Evolutionary conservation across 2,329 filamentous ascomycete genomes (phyloP), one percentile per base, ranked within the genome.

Genomic region (Fusarium continuum): DNA sequence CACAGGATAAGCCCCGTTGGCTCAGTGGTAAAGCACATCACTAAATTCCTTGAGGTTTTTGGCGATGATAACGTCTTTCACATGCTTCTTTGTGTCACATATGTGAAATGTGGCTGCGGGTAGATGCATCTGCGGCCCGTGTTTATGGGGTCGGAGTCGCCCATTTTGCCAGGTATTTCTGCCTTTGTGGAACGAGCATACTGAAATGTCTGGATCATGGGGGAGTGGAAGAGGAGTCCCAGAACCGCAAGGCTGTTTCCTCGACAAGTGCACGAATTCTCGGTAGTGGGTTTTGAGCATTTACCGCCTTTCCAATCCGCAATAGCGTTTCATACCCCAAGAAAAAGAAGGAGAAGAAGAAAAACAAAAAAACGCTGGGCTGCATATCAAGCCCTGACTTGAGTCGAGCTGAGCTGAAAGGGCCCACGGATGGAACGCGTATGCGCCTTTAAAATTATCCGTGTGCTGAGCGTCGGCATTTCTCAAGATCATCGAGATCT

Each of bases 1-100:
- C 49, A 22, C 49, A 48, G 4, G 23, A 46, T 3, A 45, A 57
- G 72, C 71, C 72, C 68, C 64, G 69, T 72, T 75, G 72, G 72
- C 72, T 74, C 63, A 75, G 73, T 72, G 73, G 73, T 75, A 74
- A 66, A 74, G 72, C 72, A 71, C 71, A 63, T 74, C 72, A 74
- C 72, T 75, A 73, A n/a, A n/a, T n/a, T n/a, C n/a, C n/a, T n/a
- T n/a, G 8, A 17, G 16, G n/a, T 23, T n/a, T 8, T 22, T 52
- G 16, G 10, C 14, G 22, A 46, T 10, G 10, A 28, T 36, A 20
- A 40, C 22, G 17, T 29, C 23, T 40, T 8, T 32, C 13, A 20
- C 14, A 14, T 44, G 17, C 8, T 39, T 32, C 22, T 16, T 47
- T 23, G 14, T 38, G 17, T 25, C 23, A 35, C 7, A 26, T 36